phyloP scores from a whole-genome alignment of 2,329 filamentous ascomycete species.

The Pseudocercospora fijiensis region DNA sequence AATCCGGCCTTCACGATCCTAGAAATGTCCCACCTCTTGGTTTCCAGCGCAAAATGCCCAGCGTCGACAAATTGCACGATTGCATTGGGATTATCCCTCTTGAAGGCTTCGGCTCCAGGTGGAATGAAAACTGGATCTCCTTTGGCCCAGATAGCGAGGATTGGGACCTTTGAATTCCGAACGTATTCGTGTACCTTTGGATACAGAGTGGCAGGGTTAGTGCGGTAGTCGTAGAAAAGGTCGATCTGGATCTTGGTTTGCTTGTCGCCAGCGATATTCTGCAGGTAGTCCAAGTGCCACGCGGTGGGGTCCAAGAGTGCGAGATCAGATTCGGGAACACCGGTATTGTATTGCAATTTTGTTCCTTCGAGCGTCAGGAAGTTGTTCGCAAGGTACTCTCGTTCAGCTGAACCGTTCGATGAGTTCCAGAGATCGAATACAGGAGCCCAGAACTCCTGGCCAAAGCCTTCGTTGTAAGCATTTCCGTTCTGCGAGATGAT shows the following conservation, averaged over 20 bases:
- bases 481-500: constrained; percentile 63
- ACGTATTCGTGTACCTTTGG: constrained; percentile 58
- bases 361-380: constrained; percentile 45
- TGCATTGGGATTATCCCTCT: constrained; percentile 50
- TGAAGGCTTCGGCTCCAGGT: constrained; percentile 56
- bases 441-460: constrained; percentile 52
- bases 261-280: constrained; percentile 44
- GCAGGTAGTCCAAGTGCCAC: constrained; percentile 50
- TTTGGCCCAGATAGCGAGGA: constrained; percentile 60
- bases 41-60: constrained; percentile 57
- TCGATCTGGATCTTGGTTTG: constrained; percentile 57
- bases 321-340: constrained; percentile 32
- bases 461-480: constrained; percentile 58
- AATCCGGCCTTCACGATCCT: constrained; percentile 42
- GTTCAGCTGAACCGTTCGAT: constrained; percentile 9
- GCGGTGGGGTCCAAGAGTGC: constrained; percentile 46
- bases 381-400: constrained; percentile 37
- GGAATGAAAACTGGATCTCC: constrained; percentile 55
- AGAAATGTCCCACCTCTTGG: constrained; percentile 41
- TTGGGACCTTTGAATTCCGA: constrained; percentile 50
- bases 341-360: constrained; percentile 34
- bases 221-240: constrained; percentile 58
- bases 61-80: constrained; percentile 55
- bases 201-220: constrained; percentile 58
- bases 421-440: constrained; percentile 49